phyloP scores from a whole-genome alignment of 2,329 filamentous ascomycete species.

The Penicillium psychrosexuale region DNA sequence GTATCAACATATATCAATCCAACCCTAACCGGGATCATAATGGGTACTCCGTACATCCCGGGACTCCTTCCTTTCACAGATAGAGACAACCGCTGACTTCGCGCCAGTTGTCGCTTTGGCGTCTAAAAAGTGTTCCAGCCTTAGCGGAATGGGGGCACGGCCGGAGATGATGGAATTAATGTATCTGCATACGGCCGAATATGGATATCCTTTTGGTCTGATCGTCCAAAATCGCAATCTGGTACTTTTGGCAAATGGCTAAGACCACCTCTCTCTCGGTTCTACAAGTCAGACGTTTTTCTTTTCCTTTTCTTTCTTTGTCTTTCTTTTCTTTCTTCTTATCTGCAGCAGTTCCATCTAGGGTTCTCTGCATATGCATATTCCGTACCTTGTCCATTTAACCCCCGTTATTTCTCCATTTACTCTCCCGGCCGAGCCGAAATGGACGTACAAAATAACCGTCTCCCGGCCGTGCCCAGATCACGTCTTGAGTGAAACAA shows the following conservation, averaged over 20 bases:
- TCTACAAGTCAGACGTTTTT: neutral
- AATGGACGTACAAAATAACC: neutral
- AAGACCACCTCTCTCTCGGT: neutral
- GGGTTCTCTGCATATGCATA: conserved; percentile 6
- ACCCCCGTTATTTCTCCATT: neutral
- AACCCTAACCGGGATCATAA: neutral
- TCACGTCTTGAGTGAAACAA: conserved; percentile 28
- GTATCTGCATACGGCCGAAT: conserved; percentile 21
- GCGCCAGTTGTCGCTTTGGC: conserved; percentile 19
- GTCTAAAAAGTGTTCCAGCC: conserved; percentile 10
- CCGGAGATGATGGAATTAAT: conserved; percentile 1
- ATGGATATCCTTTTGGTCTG: conserved; percentile 8
- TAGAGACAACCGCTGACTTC: conserved; percentile 6
- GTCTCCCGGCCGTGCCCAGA: conserved; percentile 8
- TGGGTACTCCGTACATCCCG: neutral
- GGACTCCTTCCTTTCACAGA: neutral
- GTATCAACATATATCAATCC: neutral
- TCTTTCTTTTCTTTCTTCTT: neutral
- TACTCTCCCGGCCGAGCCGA: conserved; percentile 12
- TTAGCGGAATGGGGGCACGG: conserved; percentile 3
- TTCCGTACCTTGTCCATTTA: neutral
- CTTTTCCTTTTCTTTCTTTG: neutral
- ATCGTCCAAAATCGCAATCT: conserved; percentile 14
- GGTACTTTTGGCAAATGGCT: conserved; percentile 9
- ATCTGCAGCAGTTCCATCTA: conserved; percentile 6